Conservation (phyloP, 1,139 yeast genomes). For the Yamadazyma taylorii region DNA sequence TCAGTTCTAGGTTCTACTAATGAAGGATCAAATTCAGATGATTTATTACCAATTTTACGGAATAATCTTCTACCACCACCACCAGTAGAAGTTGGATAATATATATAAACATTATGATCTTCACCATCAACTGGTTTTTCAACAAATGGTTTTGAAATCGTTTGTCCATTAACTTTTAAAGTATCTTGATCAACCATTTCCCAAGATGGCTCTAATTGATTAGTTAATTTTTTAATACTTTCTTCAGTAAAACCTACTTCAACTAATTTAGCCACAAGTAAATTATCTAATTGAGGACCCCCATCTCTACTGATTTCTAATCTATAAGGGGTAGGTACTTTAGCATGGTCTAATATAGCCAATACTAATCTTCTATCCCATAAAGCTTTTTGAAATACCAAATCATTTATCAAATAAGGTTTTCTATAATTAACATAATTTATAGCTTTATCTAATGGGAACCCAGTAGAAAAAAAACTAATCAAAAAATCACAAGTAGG, state of each 20-base stretch:
- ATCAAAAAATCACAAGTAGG: constrained; percentile 96
- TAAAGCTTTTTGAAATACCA: constrained; percentile 84
- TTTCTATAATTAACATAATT: constrained; percentile 84
- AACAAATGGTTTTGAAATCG: constrained; percentile 84
- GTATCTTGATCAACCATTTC: constrained; percentile 90
- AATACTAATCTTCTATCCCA: constrained; percentile 96
- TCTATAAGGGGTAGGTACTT: constrained; percentile 86
- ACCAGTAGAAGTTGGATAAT: constrained; percentile 84
- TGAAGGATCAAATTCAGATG: constrained; percentile 91
- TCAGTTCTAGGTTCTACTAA: constrained; percentile 74
- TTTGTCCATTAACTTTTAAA: constrained; percentile 69
- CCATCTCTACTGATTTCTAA: constrained; percentile 93
- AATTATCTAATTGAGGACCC: constrained; percentile 79
- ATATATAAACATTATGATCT: constrained; percentile 94
- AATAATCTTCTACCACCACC: constrained; percentile 96
- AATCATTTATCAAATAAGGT: constrained; percentile 87
- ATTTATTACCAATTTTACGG: constrained; percentile 95
- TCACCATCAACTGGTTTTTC: constrained; percentile 99
- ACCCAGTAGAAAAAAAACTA: constrained; percentile 92
- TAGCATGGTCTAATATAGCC: constrained; percentile 73
- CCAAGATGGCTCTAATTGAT: constrained; percentile 76
- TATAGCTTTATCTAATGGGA: constrained; percentile 95
- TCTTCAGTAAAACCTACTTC: constrained; percentile 39
- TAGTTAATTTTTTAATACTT: constrained; percentile 60
- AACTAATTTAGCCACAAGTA: constrained; percentile 47